Evolutionary conservation across 1,139 yeast genomes (phyloP), one percentile per base, ranked within the genome.

Genomic region (Yamadazyma siamensis): DNA sequence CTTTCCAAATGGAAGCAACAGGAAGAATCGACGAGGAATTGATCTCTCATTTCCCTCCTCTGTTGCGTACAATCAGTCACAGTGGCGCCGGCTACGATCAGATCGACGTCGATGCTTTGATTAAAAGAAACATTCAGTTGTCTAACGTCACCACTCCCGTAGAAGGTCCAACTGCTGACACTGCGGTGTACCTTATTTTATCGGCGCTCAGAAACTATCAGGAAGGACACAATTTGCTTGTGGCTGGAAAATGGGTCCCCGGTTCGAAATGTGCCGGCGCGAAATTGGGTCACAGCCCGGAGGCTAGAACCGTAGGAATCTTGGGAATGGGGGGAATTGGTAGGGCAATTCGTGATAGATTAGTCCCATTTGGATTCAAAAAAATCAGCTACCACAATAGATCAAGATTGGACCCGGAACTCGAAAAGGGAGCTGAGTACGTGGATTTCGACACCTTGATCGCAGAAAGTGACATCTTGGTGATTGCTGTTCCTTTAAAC

Each of bases 21-120:
- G 97, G 96, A 2, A 56, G 80, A 34, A 76, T 88, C 47, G 95
- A 88, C 52, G 75, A 69, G 31, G 95, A 86, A 46, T 56, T 89
- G 43, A 71, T 81, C 13, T 47, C 56, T 9, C 55, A 56, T 20
- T 61, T 91, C 34, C 95, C 95, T 3, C 40, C 65, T 1, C 52
- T 78, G 1, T 70, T 89, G 17, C 75, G 76, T 46, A 71, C 77
- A 10, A 66, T 91, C 13, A 69, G 84, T 45, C 95, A 87, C 57
- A 71, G 76, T 46, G 96, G 97, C 34, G 98, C 98, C 1, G 97
- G 98, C 5, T 91, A 91, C 55, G 97, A 91, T 52, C 89, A 81
- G 54, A 65, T 82, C 26, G 87, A 81, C 46, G 75, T 77, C 2
- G 62, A 59, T 14, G 68, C 75, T 12, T 67, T 73, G 44, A 61